These are phyloP conservation scores for Nicotiana sylvestris DNA, from an alignment of 257 asterid species.

Conservation along the genomic window DNA sequence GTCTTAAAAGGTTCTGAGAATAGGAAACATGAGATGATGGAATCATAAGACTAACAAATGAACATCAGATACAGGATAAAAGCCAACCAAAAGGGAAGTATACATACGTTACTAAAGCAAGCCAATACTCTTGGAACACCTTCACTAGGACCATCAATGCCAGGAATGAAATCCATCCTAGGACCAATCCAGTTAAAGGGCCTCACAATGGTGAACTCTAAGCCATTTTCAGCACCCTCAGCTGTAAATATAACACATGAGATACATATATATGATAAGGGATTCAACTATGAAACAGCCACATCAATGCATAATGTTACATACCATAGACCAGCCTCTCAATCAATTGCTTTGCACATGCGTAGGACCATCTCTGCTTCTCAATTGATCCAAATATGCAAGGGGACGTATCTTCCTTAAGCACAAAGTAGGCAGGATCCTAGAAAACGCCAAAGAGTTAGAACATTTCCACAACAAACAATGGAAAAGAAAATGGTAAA, in stretches of 20 bases:
- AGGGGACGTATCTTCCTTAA: slow-evolving; percentile 80
- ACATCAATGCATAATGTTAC: slow-evolving; percentile 22
- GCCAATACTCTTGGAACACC: slow-evolving; percentile 99
- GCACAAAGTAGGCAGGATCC: slow-evolving; percentile 81
- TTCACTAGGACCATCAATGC: slow-evolving; percentile 95
- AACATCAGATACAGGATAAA: neutral
- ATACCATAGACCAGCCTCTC: slow-evolving; percentile 92
- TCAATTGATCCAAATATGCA: slow-evolving; percentile 95
- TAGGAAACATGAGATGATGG: neutral
- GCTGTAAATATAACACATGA: slow-evolving; percentile 43
- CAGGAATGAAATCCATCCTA: slow-evolving; percentile 96
- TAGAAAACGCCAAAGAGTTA: slow-evolving; percentile 26
- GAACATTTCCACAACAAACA: neutral
- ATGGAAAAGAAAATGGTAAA: neutral
- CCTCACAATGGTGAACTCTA: slow-evolving; percentile 87
- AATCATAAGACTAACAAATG: slow-evolving; percentile 11
- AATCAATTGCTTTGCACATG: slow-evolving; percentile 89
- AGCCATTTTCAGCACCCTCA: slow-evolving; percentile 98
- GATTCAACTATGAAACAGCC: slow-evolving; percentile 11
- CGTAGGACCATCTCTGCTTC: slow-evolving; percentile 98
- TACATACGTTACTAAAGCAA: slow-evolving; percentile 79
- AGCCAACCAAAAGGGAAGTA: slow-evolving; percentile 12
- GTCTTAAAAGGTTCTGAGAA: slow-evolving; percentile 73
- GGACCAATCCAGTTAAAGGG: slow-evolving; percentile 99
- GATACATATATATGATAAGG: neutral